A percentile compares a stretch with the other conserved stretches of the same genome.
Evolutionary conservation across 2,329 filamentous ascomycete species (phyloP).

Genomic region (Celoporthe dispersa): DNA sequence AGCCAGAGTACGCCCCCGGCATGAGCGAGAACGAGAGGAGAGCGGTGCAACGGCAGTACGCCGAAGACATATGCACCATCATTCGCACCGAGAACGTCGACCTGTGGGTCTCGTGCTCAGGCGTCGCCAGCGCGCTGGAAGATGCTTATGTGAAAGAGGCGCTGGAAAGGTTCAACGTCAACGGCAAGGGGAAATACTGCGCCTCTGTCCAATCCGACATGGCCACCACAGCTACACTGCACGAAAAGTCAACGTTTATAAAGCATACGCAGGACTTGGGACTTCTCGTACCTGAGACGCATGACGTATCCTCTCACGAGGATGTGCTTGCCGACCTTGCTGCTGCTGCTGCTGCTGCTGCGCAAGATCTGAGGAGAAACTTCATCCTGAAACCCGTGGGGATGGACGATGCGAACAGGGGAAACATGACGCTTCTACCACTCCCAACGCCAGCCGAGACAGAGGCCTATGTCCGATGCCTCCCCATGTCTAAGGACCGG

Average conservation of each 20-base stretch:
- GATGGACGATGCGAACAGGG: slow-evolving; percentile 62
- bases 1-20: slow-evolving; percentile 41
- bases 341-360: slow-evolving; percentile 34
- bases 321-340: slow-evolving; percentile 59
- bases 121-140: slow-evolving; percentile 66
- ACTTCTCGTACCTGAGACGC: slow-evolving; percentile 57
- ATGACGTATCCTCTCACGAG: slow-evolving; percentile 56
- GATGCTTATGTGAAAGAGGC: slow-evolving; percentile 68
- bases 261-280: slow-evolving; percentile 57
- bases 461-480: slow-evolving; percentile 53
- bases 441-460: slow-evolving; percentile 56
- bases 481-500: slow-evolving; percentile 57
- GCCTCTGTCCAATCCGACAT: slow-evolving; percentile 67
- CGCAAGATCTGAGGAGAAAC: slow-evolving; percentile 38
- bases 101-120: slow-evolving; percentile 76
- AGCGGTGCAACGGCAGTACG: slow-evolving; percentile 53
- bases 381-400: slow-evolving; percentile 72
- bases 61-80: slow-evolving; percentile 39
- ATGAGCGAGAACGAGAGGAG: slow-evolving; percentile 55
- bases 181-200: slow-evolving; percentile 42
- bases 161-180: slow-evolving; percentile 57
- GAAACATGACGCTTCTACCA: slow-evolving; percentile 69
- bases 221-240: slow-evolving; percentile 59
- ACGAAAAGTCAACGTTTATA: slow-evolving; percentile 70
- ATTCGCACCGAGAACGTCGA: slow-evolving; percentile 65